Percentiles rank a stretch among this genome's conserved stretches.
These are phyloP conservation scores for Phialophora tarda DNA, from an alignment of 2,329 filamentous ascomycete genomes.

Conservation along the genomic window DNA sequence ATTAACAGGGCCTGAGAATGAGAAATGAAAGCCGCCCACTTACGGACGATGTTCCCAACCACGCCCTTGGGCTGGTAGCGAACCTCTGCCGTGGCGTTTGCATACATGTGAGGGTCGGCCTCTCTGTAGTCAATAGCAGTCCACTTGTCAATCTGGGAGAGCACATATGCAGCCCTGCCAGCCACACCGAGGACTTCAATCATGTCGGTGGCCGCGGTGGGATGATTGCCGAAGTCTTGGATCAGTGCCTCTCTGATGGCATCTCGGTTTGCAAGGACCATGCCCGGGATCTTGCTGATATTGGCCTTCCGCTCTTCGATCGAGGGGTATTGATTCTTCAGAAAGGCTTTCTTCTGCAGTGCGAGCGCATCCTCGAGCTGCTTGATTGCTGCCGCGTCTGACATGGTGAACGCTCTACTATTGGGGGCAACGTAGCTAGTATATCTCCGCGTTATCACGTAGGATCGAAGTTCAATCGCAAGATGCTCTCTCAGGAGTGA, in stretches of 20 bases:
- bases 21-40: constrained; percentile 1
- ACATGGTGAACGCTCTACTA: constrained; percentile 3
- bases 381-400: constrained; percentile 36
- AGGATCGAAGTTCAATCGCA: neutral
- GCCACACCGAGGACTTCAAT: constrained; percentile 17
- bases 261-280: constrained; percentile 21
- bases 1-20: neutral
- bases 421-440: neutral
- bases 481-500: neutral
- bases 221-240: constrained; percentile 20
- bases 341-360: constrained; percentile 12
- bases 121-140: constrained; percentile 14
- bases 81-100: constrained; percentile 10
- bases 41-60: constrained; percentile 22
- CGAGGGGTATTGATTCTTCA: constrained; percentile 10
- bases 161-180: constrained; percentile 13
- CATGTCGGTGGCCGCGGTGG: constrained; percentile 6
- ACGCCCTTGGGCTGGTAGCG: constrained; percentile 22
- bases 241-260: constrained; percentile 17
- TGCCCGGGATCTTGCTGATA: constrained; percentile 18
- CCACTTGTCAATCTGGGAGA: constrained; percentile 25
- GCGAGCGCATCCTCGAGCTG: constrained; percentile 48
- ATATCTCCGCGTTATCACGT: neutral
- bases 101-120: constrained; percentile 18
- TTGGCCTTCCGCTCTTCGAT: constrained; percentile 23